These are phyloP conservation scores for Coemansia aciculifera DNA, from an alignment of 192 early-diverging fungal species.

Conservation along the genomic window DNA sequence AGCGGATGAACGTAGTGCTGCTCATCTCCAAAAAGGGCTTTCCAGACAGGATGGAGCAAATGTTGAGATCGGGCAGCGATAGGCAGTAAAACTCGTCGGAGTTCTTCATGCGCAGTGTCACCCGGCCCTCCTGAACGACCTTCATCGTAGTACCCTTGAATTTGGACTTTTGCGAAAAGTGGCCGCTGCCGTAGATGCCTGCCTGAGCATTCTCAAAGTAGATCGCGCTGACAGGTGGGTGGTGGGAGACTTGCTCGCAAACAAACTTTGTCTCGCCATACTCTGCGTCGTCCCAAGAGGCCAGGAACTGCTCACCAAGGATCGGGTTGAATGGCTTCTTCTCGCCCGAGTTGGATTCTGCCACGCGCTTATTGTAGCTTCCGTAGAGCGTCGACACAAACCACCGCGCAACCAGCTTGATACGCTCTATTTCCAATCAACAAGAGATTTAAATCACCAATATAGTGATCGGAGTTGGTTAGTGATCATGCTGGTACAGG, in stretches of 20 bases:
- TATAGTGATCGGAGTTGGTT: background rate
- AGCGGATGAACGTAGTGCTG: constrained; percentile 61
- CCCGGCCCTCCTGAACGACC: constrained; percentile 76
- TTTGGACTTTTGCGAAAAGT: constrained; percentile 63
- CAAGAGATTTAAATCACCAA: background rate
- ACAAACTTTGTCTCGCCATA: constrained; percentile 57
- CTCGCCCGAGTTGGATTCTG: constrained; percentile 65
- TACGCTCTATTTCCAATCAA: constrained; percentile 53
- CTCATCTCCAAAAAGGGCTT: constrained; percentile 65
- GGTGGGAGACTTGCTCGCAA: constrained; percentile 73
- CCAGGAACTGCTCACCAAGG: constrained; percentile 68
- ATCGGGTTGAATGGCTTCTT: constrained; percentile 76
- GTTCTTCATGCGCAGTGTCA: constrained; percentile 62
- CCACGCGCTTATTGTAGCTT: constrained; percentile 69
- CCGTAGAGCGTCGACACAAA: constrained; percentile 80
- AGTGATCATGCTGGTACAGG: background rate
- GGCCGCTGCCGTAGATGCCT: constrained; percentile 63
- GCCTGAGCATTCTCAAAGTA: constrained; percentile 63
- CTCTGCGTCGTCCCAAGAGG: constrained; percentile 61
- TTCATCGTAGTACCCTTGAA: constrained; percentile 75
- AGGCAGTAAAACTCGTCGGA: constrained; percentile 70
- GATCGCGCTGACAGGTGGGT: constrained; percentile 71
- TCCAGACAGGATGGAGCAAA: constrained; percentile 72
- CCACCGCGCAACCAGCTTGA: constrained; percentile 71
- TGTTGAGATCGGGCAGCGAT: constrained; percentile 70